Evolutionary conservation across 2,329 filamentous ascomycete genomes (phyloP), one percentile per base, ranked within the genome.

Genomic region (Geosmithia flava): DNA sequence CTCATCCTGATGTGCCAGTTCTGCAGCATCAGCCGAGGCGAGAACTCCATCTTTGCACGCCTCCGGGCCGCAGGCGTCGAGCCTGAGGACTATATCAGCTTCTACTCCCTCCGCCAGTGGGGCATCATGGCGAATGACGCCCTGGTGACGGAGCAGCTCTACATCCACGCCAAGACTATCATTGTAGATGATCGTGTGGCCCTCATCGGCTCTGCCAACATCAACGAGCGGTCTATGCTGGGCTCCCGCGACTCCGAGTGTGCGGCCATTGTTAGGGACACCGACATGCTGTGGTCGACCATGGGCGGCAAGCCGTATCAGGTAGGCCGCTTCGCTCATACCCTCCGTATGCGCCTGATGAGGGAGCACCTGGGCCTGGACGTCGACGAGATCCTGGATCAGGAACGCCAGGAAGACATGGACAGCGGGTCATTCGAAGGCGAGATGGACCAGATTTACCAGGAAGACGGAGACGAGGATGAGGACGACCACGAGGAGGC

Each of bases 1-100:
- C 69, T 97, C 52, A 98, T 97, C 62, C 88, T 98, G 78, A 89
- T 95, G 65, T 96, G 90, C 61, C 93, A 98, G 65, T 97, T 89
- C 65, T 83, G 87, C 54, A 96, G 90, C 63, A 97, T 98, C 55
- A 96, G 89, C 60, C 84, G 93, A 54, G 93, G 93, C 16, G 87
- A 94, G 50, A 78, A 82, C 19, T 96, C 90, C 2, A 95, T 98
- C 52, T 97, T 96, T 62, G 90, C 86, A 10, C 81, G 89, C 20
- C 72, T 97, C 15, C 80, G 82, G 52, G 83, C 83, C 30, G 75
- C 76, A 19, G 87, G 84, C 15, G 93, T 98, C 51, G 88, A 95
- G 23, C 91, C 93, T 0, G 88, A 95, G 62, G 87, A 96, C 50
- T 97, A 94, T 59, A 95, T 98, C 49, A 81, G 87, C 54, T 98